These are phyloP conservation scores for Cladochytrium replicatum DNA, from an alignment of 192 early-diverging fungal genomes.

Conservation along the genomic window DNA sequence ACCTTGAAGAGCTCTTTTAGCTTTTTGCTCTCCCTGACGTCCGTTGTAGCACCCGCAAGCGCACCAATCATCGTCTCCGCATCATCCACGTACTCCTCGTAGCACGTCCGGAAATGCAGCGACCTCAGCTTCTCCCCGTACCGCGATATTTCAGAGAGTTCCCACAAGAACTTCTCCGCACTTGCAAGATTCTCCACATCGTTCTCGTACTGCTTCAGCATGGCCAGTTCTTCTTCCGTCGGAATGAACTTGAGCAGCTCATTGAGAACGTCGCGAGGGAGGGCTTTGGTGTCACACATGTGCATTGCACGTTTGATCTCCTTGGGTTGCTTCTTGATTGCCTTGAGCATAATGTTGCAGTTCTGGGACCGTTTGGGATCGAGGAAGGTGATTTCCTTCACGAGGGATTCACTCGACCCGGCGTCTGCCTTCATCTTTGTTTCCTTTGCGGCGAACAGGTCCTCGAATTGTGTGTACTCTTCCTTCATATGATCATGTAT, in stretches of 20 bases:
- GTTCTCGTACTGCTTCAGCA: constrained; percentile 31
- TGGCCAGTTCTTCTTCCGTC: constrained; percentile 32
- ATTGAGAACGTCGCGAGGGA: constrained; percentile 23
- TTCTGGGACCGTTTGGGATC: constrained; percentile 37
- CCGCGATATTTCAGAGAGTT: constrained; percentile 24
- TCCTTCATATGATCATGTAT: constrained; percentile 24
- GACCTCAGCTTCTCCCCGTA: constrained; percentile 37
- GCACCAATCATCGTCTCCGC: constrained; percentile 24
- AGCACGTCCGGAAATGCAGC: constrained; percentile 33
- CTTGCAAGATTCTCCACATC: constrained; percentile 27
- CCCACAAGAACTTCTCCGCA: constrained; percentile 37
- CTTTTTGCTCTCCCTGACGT: constrained; percentile 34
- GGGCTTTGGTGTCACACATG: constrained; percentile 15
- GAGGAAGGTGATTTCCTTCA: constrained; percentile 38
- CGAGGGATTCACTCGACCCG: constrained; percentile 12
- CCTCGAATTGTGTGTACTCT: constrained; percentile 39
- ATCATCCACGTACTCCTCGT: constrained; percentile 33
- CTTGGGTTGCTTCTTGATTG: constrained; percentile 33
- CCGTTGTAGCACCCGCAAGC: constrained; percentile 26
- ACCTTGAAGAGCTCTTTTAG: constrained; percentile 36
- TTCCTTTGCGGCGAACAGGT: constrained; percentile 38
- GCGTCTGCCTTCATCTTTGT: constrained; percentile 13
- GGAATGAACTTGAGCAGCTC: constrained; percentile 40
- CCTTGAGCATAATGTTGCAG: constrained; percentile 32
- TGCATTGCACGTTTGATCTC: constrained; percentile 27